A percentile compares a stretch with the other conserved stretches of the same genome.
Conservation (phyloP, 306 rosid species). For the Dalbergia oliveri region DNA sequence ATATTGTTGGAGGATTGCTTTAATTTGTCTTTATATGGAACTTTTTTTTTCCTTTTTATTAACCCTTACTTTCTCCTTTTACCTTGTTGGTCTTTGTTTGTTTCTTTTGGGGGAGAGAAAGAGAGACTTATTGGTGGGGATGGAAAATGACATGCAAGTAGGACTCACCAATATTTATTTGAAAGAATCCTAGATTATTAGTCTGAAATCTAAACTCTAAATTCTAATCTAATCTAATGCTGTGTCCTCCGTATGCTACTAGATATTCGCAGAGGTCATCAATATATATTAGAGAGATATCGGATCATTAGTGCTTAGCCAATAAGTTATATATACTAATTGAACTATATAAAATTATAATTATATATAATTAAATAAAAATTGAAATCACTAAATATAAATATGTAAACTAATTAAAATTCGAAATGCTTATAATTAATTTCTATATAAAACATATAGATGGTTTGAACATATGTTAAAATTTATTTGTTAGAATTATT, state of each 20-base stretch:
- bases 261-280: background rate
- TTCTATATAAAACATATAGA: too few species aligned
- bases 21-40: slow-evolving; percentile 51
- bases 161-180: background rate
- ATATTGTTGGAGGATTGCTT: slow-evolving; percentile 61
- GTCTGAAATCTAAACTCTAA: slow-evolving; percentile 22
- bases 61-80: slow-evolving; percentile 45
- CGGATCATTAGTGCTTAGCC: background rate
- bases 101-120: slow-evolving; percentile 58
- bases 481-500: too few species aligned
- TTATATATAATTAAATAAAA: background rate
- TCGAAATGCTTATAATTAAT: too few species aligned
- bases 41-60: slow-evolving; percentile 13
- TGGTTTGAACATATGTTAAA: too few species aligned
- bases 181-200: slow-evolving; percentile 75
- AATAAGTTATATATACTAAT: background rate
- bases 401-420: background rate
- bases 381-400: background rate
- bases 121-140: slow-evolving; percentile 64
- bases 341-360: too few species aligned
- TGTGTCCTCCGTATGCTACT: background rate
- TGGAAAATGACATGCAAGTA: slow-evolving; percentile 67
- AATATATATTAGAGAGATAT: background rate
- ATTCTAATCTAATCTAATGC: background rate
- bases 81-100: slow-evolving; percentile 54